Conservation (phyloP, 2,329 filamentous ascomycete genomes). For the Venturia pyrina region DNA sequence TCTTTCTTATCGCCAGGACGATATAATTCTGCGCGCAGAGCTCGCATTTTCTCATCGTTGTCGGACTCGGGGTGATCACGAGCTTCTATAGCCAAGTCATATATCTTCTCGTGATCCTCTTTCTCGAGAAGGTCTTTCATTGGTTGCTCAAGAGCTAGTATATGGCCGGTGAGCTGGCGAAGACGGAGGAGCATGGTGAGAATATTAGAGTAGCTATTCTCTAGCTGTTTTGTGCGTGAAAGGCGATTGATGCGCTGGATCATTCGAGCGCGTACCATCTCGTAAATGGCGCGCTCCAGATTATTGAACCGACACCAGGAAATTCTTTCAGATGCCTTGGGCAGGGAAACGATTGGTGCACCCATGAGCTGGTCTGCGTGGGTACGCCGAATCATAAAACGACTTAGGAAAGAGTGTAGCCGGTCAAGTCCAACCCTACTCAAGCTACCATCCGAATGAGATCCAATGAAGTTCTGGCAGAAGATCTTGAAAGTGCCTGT, state of each 20-base stretch:
- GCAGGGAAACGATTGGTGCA: conserved; percentile 44
- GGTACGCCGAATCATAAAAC: conserved; percentile 46
- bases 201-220: conserved; percentile 5
- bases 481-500: conserved; percentile 33
- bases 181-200: conserved; percentile 40
- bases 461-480: conserved; percentile 34
- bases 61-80: conserved; percentile 11
- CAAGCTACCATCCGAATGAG: conserved; percentile 19
- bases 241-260: conserved; percentile 31
- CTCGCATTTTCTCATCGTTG: neutral
- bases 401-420: conserved; percentile 28
- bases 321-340: conserved; percentile 35
- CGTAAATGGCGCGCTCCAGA: conserved; percentile 44
- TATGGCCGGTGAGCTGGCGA: conserved; percentile 41
- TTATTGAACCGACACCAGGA: conserved; percentile 39
- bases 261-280: conserved; percentile 38
- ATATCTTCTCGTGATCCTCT: conserved; percentile 36
- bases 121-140: conserved; percentile 35
- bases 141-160: conserved; percentile 37
- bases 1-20: neutral
- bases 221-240: conserved; percentile 13
- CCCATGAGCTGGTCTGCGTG: conserved; percentile 45
- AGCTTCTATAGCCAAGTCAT: conserved; percentile 21
- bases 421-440: conserved; percentile 17
- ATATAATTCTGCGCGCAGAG: neutral